A percentile compares a stretch with the other conserved stretches of the same genome.
Conservation (phyloP, 805 yeast species). For the Hanseniaspora thailandica region DNA sequence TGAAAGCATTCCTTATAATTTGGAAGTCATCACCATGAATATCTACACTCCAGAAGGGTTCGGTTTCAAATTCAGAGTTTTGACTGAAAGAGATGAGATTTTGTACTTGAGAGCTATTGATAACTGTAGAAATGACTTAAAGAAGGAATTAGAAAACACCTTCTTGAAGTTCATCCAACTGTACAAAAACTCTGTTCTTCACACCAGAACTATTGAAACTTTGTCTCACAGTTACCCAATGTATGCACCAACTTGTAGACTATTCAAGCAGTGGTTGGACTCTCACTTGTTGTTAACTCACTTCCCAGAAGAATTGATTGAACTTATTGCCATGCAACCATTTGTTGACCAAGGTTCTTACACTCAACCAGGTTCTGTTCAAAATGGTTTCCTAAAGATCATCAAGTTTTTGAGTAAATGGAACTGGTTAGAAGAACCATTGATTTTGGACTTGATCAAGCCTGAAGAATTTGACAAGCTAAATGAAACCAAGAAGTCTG, state of each 20-base stretch:
- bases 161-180: constrained; percentile 52
- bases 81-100: constrained; percentile 74
- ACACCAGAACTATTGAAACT: constrained; percentile 65
- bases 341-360: constrained; percentile 85
- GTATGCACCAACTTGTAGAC: constrained; percentile 67
- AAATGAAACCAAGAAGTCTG: constrained; percentile 25
- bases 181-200: constrained; percentile 60
- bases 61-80: constrained; percentile 66
- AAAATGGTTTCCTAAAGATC: constrained; percentile 68
- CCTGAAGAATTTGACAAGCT: constrained; percentile 23
- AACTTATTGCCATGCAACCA: constrained; percentile 67
- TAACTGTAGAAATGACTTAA: constrained; percentile 50
- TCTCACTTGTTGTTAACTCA: constrained; percentile 64
- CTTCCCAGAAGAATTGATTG: constrained; percentile 67
- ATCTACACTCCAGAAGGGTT: constrained; percentile 80
- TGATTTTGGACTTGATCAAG: constrained; percentile 64
- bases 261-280: constrained; percentile 83
- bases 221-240: constrained; percentile 60
- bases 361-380: constrained; percentile 64
- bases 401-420: constrained; percentile 62
- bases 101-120: constrained; percentile 61
- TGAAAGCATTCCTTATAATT: constrained; percentile 52
- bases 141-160: constrained; percentile 46
- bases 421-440: constrained; percentile 90
- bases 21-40: constrained; percentile 45